phyloP scores from a whole-genome alignment of 352 stramenopile species.

The Globisporangium sylvaticum region DNA sequence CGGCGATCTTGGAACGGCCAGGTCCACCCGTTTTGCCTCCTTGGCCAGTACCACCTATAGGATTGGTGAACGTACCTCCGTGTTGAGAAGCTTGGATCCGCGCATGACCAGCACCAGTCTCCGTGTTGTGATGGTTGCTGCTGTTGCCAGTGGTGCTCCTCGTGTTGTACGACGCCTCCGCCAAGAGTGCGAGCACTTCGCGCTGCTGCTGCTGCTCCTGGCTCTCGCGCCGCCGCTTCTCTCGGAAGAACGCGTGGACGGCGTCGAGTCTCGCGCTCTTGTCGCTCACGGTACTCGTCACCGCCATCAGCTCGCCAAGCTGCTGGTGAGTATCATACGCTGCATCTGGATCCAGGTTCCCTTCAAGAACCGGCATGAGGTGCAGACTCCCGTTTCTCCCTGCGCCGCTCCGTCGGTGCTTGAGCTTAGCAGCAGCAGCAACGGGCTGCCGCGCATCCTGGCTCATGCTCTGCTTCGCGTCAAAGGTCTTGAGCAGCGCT shows the following conservation, averaged over 20 bases:
- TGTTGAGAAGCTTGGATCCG: not conserved
- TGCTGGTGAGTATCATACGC: not conserved
- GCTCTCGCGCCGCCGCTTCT: conserved; percentile 35
- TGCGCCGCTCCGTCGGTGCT: not conserved
- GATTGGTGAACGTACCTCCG: not conserved
- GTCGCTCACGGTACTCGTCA: conserved; percentile 1
- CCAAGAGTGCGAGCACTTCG: conserved; percentile 12
- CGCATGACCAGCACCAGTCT: not conserved
- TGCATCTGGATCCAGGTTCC: not conserved
- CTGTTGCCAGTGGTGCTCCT: not conserved
- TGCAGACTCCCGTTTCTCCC: not conserved
- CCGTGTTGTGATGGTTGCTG: not conserved
- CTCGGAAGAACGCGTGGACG: conserved; percentile 39
- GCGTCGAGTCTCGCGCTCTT: conserved; percentile 21
- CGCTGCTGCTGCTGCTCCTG: conserved; percentile 34
- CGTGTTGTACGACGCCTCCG: not conserved
- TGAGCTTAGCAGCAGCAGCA: not conserved
- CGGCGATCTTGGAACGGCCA: not conserved
- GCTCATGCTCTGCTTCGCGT: conserved; percentile 19
- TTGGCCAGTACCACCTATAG: not conserved
- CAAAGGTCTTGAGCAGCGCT: conserved; percentile 30
- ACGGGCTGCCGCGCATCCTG: conserved; percentile 1
- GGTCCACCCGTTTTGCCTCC: not conserved
- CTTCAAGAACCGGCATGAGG: not conserved
- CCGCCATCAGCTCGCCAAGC: not conserved